Base-by-base conservation (phyloP, 2,329 filamentous ascomycete genomes). In the Diplodia sapinea region DNA sequence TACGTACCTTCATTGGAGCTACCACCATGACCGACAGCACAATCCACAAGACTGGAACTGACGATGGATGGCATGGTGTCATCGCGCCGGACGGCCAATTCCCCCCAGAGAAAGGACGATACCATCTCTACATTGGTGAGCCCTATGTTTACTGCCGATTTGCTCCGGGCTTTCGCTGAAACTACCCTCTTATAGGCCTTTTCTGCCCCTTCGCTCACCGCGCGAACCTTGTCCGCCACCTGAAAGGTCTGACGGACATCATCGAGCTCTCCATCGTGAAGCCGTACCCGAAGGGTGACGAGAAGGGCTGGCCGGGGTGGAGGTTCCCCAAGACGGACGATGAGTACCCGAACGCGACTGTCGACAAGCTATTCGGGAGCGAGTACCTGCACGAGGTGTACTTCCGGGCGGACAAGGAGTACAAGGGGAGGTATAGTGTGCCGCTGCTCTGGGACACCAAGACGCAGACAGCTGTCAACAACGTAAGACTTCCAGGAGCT, bases 171-270 rank as follows among this genome's bases (percentile, higher is more conserved):
- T 13, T 29, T n/a, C 8, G 23, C 49, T 65, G 36, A 65, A 4
- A 1, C 20, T 36, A n/a, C 4, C 4, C n/a, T 17, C 9, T 20
- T n/a, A 29, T 72, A 82, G 85, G 87, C 23, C 82, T 89, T 33
- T 90, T 90, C 78, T 89, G 87, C 71, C 88, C 87, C 2, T 89
- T 89, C 70, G 87, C 88, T 2, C 88, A 89, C 72, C 83, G 87
- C 12, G 84, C 77, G 17, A 88, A 87, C 71, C 77, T 89, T 12
- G 80, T 87, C 9, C 81, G 86, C 5, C 81, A 87, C 59, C 79
- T 89, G 59, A 87, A 88, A 72, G 84, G 85, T 40, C 81, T 90
- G 2, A 79, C 84, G 40, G 76, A 82, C 12, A 78, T 85, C 43
- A 84, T 89, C 52, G 80, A 83, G 6, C 72, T 88, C 23, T 87